Base-by-base conservation (phyloP, 805 yeast genomes). In the Yamadazyma endophytica region DNA sequence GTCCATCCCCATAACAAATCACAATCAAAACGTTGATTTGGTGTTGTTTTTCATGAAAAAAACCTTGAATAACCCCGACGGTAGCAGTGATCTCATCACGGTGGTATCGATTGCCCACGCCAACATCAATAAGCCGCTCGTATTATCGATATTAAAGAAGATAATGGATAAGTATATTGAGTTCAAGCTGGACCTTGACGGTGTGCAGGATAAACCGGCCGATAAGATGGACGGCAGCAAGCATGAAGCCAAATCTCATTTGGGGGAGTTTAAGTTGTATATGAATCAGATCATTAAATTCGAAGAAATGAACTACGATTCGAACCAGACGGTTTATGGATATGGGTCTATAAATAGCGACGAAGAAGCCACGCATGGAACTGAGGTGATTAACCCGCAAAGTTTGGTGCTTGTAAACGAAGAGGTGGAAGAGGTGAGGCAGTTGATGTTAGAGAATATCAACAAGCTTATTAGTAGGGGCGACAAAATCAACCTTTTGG, bases 391-490 rank as follows among this genome's bases (percentile, higher is more conserved):
- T 25, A 53, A 49, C 14, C 64, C 68, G 5, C 50, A 63, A 37
- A 61, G 61, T 52, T 40, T 58, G 36, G 43, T 66, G 35, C 28
- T 64, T 6, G 73, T 70, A 4, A 68, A 62, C 28, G 70, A 63
- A 35, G 88, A 82, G 37, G 68, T 82, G 13, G 75, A 74, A 33
- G 79, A 79, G 47, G 83, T 82, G 15, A 64, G 80, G 42, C 72
- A 72, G 31, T 55, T 82, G 39, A 80, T 82, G 88, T 70, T 77
- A 37, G 83, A 79, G 38, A 83, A 82, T 47, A 77, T 82, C 32
- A 86, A 79, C 45, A 69, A 76, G 49, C 70, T 87, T 16, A 61
- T 86, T 44, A 77, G 76, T 43, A 71, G 96, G 31, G 95, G 94
- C 13, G 95, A 86, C 47, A 71, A 83, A 31, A 75, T 86, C 36